Evolutionary conservation across 1,284 basidiomycete species (phyloP).

Genomic region (Heterobasidion irregulare): DNA sequence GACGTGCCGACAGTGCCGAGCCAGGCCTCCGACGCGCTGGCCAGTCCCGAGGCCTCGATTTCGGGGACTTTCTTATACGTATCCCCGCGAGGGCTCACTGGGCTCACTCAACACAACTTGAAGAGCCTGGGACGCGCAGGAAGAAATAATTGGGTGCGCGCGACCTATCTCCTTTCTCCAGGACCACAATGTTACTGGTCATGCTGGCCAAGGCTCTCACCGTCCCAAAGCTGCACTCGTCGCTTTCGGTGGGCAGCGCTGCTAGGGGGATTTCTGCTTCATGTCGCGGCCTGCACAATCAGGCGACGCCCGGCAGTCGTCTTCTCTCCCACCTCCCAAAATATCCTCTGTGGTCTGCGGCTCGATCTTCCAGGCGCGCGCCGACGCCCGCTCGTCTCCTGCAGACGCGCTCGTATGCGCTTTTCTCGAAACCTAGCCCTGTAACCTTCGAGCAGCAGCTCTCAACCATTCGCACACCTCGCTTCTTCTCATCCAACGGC

Average conservation of each 20-base stretch:
- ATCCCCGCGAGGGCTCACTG: too few relatives aligned
- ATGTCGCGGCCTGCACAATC: not conserved
- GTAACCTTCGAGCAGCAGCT: constrained; percentile 11
- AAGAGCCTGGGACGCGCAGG: too few relatives aligned
- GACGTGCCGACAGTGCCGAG: not conserved
- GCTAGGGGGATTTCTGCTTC: not conserved
- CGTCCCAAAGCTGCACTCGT: not conserved
- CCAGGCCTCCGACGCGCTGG: not conserved
- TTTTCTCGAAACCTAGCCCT: constrained; percentile 4
- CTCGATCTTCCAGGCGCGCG: not conserved
- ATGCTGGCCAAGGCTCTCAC: not conserved
- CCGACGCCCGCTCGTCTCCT: not conserved
- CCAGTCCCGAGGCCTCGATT: too few relatives aligned
- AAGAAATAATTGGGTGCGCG: not conserved
- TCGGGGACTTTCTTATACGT: too few relatives aligned
- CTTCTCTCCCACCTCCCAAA: not conserved
- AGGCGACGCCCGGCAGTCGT: not conserved
- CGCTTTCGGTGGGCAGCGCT: not conserved
- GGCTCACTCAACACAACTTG: too few relatives aligned
- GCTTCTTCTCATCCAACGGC: constrained; percentile 34
- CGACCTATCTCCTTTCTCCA: not conserved
- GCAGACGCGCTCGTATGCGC: constrained; percentile 1
- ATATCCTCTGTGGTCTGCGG: not conserved
- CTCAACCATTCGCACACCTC: constrained; percentile 16
- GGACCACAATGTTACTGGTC: not conserved